A percentile compares a stretch with the other conserved stretches of the same genome.
These are phyloP conservation scores for Gaultheria prostrata DNA, from an alignment of 148 eudicot genomes.

Conservation along the genomic window DNA sequence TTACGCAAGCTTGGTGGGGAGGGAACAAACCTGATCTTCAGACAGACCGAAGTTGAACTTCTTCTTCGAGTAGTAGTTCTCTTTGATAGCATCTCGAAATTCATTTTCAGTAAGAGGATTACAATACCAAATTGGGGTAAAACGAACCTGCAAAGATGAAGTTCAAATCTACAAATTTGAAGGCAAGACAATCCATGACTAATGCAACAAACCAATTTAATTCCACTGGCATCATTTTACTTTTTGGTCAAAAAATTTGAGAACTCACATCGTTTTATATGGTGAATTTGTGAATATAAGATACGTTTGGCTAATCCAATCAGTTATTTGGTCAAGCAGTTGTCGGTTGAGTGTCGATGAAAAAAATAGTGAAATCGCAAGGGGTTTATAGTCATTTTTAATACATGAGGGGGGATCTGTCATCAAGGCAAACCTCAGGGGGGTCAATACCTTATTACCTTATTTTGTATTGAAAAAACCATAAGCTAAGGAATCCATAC, in stretches of 20 bases:
- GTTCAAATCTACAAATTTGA: background rate
- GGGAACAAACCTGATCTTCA: slow-evolving; percentile 31
- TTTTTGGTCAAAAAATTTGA: too few relatives aligned
- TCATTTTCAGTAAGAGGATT: slow-evolving; percentile 29
- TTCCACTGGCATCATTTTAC: too few relatives aligned
- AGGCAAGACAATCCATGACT: background rate
- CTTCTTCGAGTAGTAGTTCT: slow-evolving; percentile 28
- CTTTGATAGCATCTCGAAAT: slow-evolving; percentile 35
- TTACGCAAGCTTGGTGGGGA: background rate
- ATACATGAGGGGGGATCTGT: too few relatives aligned
- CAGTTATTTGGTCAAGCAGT: too few relatives aligned
- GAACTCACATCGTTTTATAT: too few relatives aligned
- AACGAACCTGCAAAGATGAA: slow-evolving; percentile 23
- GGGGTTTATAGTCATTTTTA: too few relatives aligned
- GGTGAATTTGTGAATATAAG: too few relatives aligned
- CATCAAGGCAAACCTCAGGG: too few relatives aligned
- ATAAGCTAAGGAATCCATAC: slow-evolving; percentile 25
- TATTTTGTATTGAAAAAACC: background rate
- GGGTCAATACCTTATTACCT: too few relatives aligned
- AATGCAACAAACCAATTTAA: background rate
- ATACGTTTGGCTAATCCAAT: too few relatives aligned
- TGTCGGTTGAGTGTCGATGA: too few relatives aligned
- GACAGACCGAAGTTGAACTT: slow-evolving; percentile 43
- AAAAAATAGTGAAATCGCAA: too few relatives aligned
- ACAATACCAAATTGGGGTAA: slow-evolving; percentile 30